Base-by-base conservation (phyloP, 164 flowering plant genomes). In the Platanus orientalis region DNA sequence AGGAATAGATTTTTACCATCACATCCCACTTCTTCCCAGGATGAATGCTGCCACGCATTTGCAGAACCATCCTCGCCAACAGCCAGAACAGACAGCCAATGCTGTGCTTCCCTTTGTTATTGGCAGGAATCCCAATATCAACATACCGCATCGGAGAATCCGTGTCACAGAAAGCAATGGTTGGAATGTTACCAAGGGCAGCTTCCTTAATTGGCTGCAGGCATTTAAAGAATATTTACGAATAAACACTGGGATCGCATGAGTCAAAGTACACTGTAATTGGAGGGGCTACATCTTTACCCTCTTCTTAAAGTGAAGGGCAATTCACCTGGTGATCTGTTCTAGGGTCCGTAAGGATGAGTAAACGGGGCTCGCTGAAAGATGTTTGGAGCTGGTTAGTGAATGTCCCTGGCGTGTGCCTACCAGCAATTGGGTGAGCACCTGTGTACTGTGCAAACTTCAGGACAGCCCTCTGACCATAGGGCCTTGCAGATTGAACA, bases 321-420 rank as follows among this genome's bases (percentile, higher is more conserved):
- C 27, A 0, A 49, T 50, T 30, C 23, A 78, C 78, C 78, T 78
- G 79, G 30, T 75, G 79, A 60, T 78, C 81, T 30, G 96, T 89
- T 61, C 96, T 73, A 16, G 92, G 96, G 36, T 89, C 96, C 49
- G 96, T 89, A 23, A 89, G 87, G 64, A 89, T 87, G n/a, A 89
- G 83, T 6, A 89, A 89, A 49, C 88, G 86, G 0, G 96, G 91
- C 77, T 87, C 93, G 57, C 79, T 81, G 70, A 84, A 87, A 0
- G 93, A 85, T 0, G 91, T 89, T 69, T 89, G 96, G 7, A 89
- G 73, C 80, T 89, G 96, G 53, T 89, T 89, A 11, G 96, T 89
- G 78, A 89, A 89, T 10, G 96, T 89, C 49, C 96, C 96, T 26
- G 96, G 96, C 16, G 96, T 89, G 79, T 89, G 96, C 50, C 96